Evolutionary conservation across 2,329 filamentous ascomycete genomes (phyloP), one percentile per base, ranked within the genome.

Genomic region (Colletotrichum karsti): DNA sequence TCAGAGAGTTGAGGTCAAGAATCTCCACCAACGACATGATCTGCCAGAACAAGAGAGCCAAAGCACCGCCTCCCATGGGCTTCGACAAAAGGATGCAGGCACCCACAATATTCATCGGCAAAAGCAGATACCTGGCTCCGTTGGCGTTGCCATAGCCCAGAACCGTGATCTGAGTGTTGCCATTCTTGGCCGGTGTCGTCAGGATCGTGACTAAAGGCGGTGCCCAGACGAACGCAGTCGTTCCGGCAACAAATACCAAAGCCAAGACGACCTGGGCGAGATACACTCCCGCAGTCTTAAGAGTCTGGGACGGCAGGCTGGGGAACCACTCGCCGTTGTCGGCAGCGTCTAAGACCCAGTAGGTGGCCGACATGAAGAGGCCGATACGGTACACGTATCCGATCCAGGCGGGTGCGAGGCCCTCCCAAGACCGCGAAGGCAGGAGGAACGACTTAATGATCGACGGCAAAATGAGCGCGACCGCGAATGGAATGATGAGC

Each of bases 71-170:
- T 57, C 96, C 96, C 93, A 99, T 97, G 15, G 96, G 96, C 78
- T 98, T 98, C 70, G 95, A 92, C 26, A 98, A 86, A 7, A 98
- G 86, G 60, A 94, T 88, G 64, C 94, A 89, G 1, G 90, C 92
- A 8, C 93, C 86, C 26, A 93, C 86, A 79, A 97, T 90, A 76
- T 95, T 94, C 72, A 93, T 84, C 3, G 94, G 88, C 7, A 98
- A 87, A 35, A 98, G 84, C 72, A 97, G 91, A 80, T 97, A 98
- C 28, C 95, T 92, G 1, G 93, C 92, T 65, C 96, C 96, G 75
- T 97, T 91, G n/a, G 93, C 90, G 76, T 99, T 99, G 71, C 92
- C 93, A 80, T 97, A 98, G 48, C 96, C 96, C 18, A 97, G 87
- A 67, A 98, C 92, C 33, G 92, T 93, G 67, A 98, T 89, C 71